Evolutionary conservation across 2,329 filamentous ascomycete species (phyloP), one percentile per base, ranked within the genome.

Genomic region (Coccinonectria pachysandricola): DNA sequence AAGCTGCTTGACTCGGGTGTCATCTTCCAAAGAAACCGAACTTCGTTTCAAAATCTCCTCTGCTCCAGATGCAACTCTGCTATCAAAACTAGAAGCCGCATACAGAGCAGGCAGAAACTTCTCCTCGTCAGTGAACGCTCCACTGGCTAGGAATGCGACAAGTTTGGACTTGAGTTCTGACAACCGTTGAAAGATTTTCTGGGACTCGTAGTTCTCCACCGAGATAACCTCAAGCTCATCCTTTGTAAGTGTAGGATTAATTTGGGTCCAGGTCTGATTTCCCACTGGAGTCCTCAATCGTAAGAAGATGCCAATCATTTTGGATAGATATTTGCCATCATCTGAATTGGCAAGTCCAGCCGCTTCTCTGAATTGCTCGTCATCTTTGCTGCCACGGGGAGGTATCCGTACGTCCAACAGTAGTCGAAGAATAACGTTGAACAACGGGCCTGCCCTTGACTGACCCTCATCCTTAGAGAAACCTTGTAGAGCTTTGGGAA

Each of bases 31-130:
- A 7, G 81, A 75, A 7, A 82, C 70, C 2, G 73, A 68, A 15
- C 73, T 80, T 38, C 87, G 69, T 55, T 95, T 98, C 38, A 96
- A 56, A 24, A 92, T 72, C 43, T 94, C 86, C 30, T 95, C 85
- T 0, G 83, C 88, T n/a, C 84, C 61, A n/a, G 80, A 75, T 8
- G 82, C 76, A 19, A 95, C 76, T 7, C 79, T 72, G 18, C 78
- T 84, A 39, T 95, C 91, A 2, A 76, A 62, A 53, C 87, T 87
- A 1, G 85, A 78, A 14, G 85, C 79, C 5, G 87, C 86, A 49
- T 82, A 86, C 1, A 96, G 57, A 1, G 85, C 80, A 1, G 88
- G 80, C 8, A 95, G 53, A 42, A 95, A 85, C 16, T 86, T 76
- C 47, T 96, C 83, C 1, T 74, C 58, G 35, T 95, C 85, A 0